Conservation (phyloP, 2,329 filamentous ascomycete species). For the Dactylellina cionopaga region DNA sequence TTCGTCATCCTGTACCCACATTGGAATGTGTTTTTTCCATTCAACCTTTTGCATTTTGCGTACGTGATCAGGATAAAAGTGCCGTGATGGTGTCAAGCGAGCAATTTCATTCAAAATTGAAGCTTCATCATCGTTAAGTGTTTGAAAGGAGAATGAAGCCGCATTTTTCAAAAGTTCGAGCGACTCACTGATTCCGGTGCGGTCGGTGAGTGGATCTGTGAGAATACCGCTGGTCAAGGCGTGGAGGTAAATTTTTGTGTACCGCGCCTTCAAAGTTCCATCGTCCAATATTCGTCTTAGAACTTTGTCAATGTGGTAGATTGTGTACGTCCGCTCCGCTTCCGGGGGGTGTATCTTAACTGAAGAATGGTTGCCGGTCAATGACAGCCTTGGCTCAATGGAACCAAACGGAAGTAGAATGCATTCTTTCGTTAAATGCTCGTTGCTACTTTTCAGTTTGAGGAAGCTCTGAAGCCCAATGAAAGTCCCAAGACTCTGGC, state of each 20-base stretch:
- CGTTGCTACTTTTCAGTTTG: constrained; percentile 60
- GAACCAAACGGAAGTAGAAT: background rate
- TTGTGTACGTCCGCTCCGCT: constrained; percentile 58
- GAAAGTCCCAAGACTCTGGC: constrained; percentile 65
- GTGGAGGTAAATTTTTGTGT: constrained; percentile 67
- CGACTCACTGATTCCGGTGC: constrained; percentile 68
- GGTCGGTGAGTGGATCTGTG: constrained; percentile 64
- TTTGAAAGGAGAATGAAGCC: constrained; percentile 64
- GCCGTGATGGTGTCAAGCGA: constrained; percentile 61
- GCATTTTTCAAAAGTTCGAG: constrained; percentile 65
- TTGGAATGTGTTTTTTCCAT: constrained; percentile 61
- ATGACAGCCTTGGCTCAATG: background rate
- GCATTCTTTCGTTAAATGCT: constrained; percentile 54
- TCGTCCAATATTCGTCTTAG: constrained; percentile 67
- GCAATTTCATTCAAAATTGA: constrained; percentile 61
- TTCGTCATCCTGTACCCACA: constrained; percentile 62
- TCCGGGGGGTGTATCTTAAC: background rate
- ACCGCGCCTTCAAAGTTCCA: constrained; percentile 65
- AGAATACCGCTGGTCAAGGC: constrained; percentile 67
- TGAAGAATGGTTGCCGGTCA: background rate
- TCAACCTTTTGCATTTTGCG: constrained; percentile 64
- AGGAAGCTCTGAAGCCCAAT: constrained; percentile 66
- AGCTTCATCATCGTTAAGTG: constrained; percentile 60
- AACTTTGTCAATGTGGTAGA: constrained; percentile 65
- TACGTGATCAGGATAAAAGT: constrained; percentile 63